A percentile compares a stretch with the other conserved stretches of the same genome.
Evolutionary conservation across 495 filamentous ascomycete species (phyloP).

Genomic region (Entonaema liquescens): DNA sequence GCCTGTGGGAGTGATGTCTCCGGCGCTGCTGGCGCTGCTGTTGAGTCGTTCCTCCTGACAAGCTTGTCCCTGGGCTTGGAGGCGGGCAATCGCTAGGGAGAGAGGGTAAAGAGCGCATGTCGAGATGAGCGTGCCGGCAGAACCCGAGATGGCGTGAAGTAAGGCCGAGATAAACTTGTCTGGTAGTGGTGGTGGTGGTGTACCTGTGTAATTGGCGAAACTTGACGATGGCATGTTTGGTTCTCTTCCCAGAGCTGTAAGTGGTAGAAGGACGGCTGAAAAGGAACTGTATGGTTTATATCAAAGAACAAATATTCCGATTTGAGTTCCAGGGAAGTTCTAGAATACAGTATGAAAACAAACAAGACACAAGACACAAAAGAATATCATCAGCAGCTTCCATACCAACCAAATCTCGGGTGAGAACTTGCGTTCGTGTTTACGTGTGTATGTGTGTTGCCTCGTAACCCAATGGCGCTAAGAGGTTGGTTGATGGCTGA

Average conservation of each 20-base stretch:
- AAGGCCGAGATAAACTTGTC: slow-evolving; percentile 75
- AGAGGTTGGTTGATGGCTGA: slow-evolving; percentile 34
- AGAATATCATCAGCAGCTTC: neutral
- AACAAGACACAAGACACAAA: neutral
- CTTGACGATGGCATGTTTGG: slow-evolving; percentile 33
- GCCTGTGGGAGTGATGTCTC: slow-evolving; percentile 27
- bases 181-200: slow-evolving; percentile 9
- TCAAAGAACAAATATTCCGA: slow-evolving; percentile 23
- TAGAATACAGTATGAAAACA: slow-evolving; percentile 6
- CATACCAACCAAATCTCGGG: slow-evolving; percentile 36
- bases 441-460: slow-evolving; percentile 6
- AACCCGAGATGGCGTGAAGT: slow-evolving; percentile 86
- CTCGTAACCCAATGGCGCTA: slow-evolving; percentile 27
- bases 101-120: slow-evolving; percentile 84
- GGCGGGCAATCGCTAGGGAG: slow-evolving; percentile 82
- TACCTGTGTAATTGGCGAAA: slow-evolving; percentile 17
- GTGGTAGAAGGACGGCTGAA: slow-evolving; percentile 14
- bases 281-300: slow-evolving; percentile 27
- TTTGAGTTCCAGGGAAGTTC: slow-evolving; percentile 19
- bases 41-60: slow-evolving; percentile 50
- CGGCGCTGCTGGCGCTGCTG: neutral
- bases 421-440: slow-evolving; percentile 10
- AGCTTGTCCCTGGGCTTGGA: slow-evolving; percentile 80
- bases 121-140: slow-evolving; percentile 80
- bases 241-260: slow-evolving; percentile 17